Evolutionary conservation across 192 early-diverging fungal species (phyloP), one percentile per base, ranked within the genome.

Genomic region (Hyaloraphidium curvatum): DNA sequence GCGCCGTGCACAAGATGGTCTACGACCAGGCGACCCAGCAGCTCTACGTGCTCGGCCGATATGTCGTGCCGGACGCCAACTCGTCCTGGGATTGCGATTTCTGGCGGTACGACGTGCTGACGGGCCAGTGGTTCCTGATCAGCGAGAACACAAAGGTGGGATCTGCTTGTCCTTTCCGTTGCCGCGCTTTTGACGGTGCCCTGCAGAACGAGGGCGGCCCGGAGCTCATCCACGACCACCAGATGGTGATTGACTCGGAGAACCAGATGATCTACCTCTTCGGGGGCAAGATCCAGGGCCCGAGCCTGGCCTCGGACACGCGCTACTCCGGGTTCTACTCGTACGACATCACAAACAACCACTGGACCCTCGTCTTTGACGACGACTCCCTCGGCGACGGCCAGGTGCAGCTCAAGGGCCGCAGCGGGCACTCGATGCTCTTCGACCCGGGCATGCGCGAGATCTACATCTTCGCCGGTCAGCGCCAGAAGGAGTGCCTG

Each of bases 1-100:
- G 91, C 14, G 90, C 89, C 2, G 93, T 88, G 64, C 91, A 97
- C 62, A 87, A 85, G 59, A 86, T 95, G 48, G 86, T 83, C 58
- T 84, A 84, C 60, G 87, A 90, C 64, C 82, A 84, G 16, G 65
- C 69, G 3, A 73, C 70, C 31, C 67, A 75, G 52, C 69, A 73
- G 11, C 70, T 94, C 11, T 95, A 84, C 63, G 70, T 91, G 3
- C 64, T 94, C 52, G 94, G 91, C n/a, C 71, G 76, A 29, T 97
- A 91, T 54, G 78, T 92, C 7, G 89, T 91, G 55, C 76, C 77
- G 19, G 80, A 82, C 29, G 67, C 71, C 21, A 77, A 79, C 31
- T 68, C 72, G 1, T 74, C 79, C 40, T 62, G 87, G 22, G 78
- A 87, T 26, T 78, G 78, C 40, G 88, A 97, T 59, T 86, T 97